Percentiles rank a stretch among this genome's conserved stretches.
Evolutionary conservation across 768 basidiomycete species (phyloP).

Genomic region (Lactarius pseudohatsudake): DNA sequence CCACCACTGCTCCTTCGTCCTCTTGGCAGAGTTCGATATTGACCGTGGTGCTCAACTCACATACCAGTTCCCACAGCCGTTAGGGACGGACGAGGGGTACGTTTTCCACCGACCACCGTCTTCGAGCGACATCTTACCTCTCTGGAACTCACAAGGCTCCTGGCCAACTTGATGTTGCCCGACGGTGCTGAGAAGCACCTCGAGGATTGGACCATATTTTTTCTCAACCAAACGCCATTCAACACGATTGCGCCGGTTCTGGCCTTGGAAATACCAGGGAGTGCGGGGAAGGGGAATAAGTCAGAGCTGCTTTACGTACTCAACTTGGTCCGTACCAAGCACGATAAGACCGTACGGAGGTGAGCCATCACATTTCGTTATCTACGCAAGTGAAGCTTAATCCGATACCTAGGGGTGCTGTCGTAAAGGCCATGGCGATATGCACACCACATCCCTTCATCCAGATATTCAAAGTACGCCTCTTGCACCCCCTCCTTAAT

Average conservation of each 20-base stretch:
- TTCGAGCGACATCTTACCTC: background rate
- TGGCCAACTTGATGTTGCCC: conserved; percentile 97
- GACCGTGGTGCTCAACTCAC: conserved; percentile 90
- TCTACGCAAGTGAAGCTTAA: background rate
- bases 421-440: conserved; percentile 92
- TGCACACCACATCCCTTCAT: conserved; percentile 93
- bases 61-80: conserved; percentile 93
- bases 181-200: conserved; percentile 94
- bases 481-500: background rate
- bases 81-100: conserved; percentile 94
- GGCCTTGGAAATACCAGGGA: conserved; percentile 57
- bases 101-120: conserved; percentile 30
- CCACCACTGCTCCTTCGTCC: conserved; percentile 86
- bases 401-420: conserved; percentile 70
- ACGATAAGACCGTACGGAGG: conserved; percentile 81
- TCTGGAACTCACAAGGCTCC: conserved; percentile 51
- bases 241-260: conserved; percentile 85
- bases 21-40: conserved; percentile 99
- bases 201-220: conserved; percentile 99
- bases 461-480: conserved; percentile 86
- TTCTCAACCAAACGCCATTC: conserved; percentile 90
- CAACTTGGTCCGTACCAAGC: conserved; percentile 88
- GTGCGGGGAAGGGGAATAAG: conserved; percentile 33
- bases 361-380: conserved; percentile 34
- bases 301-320: conserved; percentile 78